These are phyloP conservation scores for Phyllosticta citriasiana DNA, from an alignment of 2,329 filamentous ascomycete genomes.

Conservation along the genomic window DNA sequence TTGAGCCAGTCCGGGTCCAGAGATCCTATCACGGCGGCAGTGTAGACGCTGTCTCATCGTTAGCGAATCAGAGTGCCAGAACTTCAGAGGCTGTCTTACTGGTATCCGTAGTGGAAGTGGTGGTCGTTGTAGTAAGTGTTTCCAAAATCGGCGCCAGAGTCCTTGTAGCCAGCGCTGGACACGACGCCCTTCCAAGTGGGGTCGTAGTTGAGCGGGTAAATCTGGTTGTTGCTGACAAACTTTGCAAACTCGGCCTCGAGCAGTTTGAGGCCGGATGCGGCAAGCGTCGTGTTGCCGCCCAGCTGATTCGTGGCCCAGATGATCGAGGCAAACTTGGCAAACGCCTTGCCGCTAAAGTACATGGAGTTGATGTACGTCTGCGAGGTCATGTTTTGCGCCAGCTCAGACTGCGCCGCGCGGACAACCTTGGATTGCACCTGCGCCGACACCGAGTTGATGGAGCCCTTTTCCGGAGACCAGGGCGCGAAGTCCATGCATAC, in stretches of 20 bases:
- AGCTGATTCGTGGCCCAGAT: slow-evolving; percentile 42
- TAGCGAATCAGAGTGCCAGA: slow-evolving; percentile 28
- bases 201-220: slow-evolving; percentile 48
- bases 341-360: slow-evolving; percentile 37
- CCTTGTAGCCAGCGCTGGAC: slow-evolving; percentile 64
- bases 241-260: slow-evolving; percentile 40
- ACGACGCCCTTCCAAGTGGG: slow-evolving; percentile 70
- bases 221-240: slow-evolving; percentile 39
- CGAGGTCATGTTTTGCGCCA: slow-evolving; percentile 61
- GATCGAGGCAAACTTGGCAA: slow-evolving; percentile 37
- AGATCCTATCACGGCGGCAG: slow-evolving; percentile 75
- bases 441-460: slow-evolving; percentile 32
- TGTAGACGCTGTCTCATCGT: slow-evolving; percentile 60
- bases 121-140: slow-evolving; percentile 74
- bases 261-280: slow-evolving; percentile 42
- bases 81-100: background rate
- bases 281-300: slow-evolving; percentile 48
- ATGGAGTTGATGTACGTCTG: slow-evolving; percentile 79
- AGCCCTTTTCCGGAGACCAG: slow-evolving; percentile 50
- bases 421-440: slow-evolving; percentile 50
- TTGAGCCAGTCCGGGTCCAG: slow-evolving; percentile 68
- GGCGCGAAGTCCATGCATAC: slow-evolving; percentile 68
- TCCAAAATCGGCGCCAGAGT: slow-evolving; percentile 73
- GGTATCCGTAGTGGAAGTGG: slow-evolving; percentile 54
- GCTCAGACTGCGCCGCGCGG: slow-evolving; percentile 56